Percentiles rank a stretch among this genome's conserved stretches.
phyloP scores from a whole-genome alignment of 108 stramenopile species.

The Pseudonitzschia multistriata region DNA sequence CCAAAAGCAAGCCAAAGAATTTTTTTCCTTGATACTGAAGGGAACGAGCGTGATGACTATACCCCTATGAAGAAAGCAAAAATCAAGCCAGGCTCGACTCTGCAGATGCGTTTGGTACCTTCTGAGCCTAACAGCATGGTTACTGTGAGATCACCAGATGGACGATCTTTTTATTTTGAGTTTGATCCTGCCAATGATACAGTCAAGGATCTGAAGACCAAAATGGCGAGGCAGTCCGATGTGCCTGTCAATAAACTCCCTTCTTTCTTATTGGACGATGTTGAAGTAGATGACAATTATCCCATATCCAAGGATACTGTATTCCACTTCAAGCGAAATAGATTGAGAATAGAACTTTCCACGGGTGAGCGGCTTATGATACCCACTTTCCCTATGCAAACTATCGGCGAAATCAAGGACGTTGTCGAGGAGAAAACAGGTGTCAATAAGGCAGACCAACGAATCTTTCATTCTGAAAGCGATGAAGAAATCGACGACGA shows the following conservation, averaged over 20 bases:
- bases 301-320: conserved; percentile 6
- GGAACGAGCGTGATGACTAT: conserved; percentile 13
- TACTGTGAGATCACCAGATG: background rate
- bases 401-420: conserved; percentile 27
- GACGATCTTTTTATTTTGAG: conserved; percentile 5
- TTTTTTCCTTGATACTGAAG: conserved; percentile 29
- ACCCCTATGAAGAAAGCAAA: background rate
- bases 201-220: background rate
- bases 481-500: conserved; percentile 16
- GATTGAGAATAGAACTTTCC: conserved; percentile 9
- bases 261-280: conserved; percentile 9
- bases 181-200: conserved; percentile 6
- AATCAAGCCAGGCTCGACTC: background rate
- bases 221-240: background rate
- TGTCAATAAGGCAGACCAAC: conserved; percentile 7
- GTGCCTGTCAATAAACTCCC: conserved; percentile 10
- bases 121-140: background rate
- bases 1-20: conserved; percentile 22
- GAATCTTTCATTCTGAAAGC: conserved; percentile 21
- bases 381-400: conserved; percentile 17
- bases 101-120: background rate
- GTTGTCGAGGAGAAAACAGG: conserved; percentile 31
- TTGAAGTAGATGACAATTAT: background rate
- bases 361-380: background rate
- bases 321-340: conserved; percentile 5